Base-by-base conservation (phyloP, 306 rosid genomes). In the Cucumis hystrix region DNA sequence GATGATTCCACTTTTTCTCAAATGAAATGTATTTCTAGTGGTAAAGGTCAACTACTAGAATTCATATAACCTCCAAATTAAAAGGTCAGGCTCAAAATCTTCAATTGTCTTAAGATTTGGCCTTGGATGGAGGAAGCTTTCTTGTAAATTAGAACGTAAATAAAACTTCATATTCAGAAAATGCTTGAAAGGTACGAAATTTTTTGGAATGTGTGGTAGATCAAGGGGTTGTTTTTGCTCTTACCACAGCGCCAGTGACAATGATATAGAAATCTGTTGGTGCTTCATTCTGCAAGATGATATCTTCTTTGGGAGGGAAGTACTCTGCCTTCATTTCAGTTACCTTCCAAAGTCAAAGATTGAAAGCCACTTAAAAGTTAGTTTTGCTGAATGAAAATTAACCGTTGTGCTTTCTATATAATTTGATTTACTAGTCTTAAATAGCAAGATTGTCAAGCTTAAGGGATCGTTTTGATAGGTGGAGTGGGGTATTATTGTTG, bases 291-390 rank as follows among this genome's bases (percentile, higher is more conserved):
- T 87, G 88, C 91, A 91, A 69, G 83, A 91, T 84, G 51, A 93
- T 85, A 20, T 91, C 97, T 84, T 93, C 97, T 81, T 82, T 91
- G 30, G 98, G 98, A 84, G 98, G 93, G 84, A 89, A 89, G 77
- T 93, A 93, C 89, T 93, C 98, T 0, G 91, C 96, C 80, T 86
- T 91, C 98, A 93, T 88, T 77, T 93, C 97, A 0, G 97, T 51
- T 74, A 93, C 97, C 98, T 93, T 79, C 68, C 43, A 82, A 59
- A 13, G 58, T 63, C 37, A 70, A 30, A 63, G 72, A 28, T 80
- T 59, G 21, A 33, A 43, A 60, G 73, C 62, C 39, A 70, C 56
- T 81, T 61, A 43, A 71, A 57, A 10, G 68, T 82, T 11, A 77
- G 63, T 56, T 52, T 73, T 28, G 18, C 15, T 25, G 25, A 21